Evolutionary conservation across 2,329 filamentous ascomycete genomes (phyloP), one percentile per base, ranked within the genome.

Genomic region (Sclerotinia spermophila): DNA sequence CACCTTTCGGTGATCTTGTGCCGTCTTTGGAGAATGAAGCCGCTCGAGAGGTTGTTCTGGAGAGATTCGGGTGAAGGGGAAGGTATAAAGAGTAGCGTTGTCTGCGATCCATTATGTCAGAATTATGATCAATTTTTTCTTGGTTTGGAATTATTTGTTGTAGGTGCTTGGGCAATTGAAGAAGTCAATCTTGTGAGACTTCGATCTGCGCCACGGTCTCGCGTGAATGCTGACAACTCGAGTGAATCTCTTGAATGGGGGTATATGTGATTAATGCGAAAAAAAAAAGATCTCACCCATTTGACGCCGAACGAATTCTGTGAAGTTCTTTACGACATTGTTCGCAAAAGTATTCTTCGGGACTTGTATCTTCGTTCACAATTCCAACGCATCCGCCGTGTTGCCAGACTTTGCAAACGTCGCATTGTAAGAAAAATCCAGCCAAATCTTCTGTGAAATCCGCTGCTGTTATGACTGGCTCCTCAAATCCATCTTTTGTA

Each of bases 301-400:
- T 96, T 76, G 86, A 85, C 75, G 93, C 92, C 69, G 86, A 89
- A 77, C 89, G 90, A 74, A 97, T 90, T 79, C 90, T 93, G 84
- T 99, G 96, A 67, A 97, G 86, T 79, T 97, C 94, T 79, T 94
- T 94, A 75, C 92, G 90, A 82, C 96, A 99, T 81, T 93, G 88
- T 82, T 99, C 96, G 82, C 96, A 99, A 79, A 96, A 99, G 83
- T 99, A 99, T 81, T 98, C 94, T 69, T 98, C 95, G 15, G 96
- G 96, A 75, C 93, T 95, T 80, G 92, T 90, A 76, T 92, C 91
- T 81, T 97, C 95, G 76, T 96, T 96, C 83, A 97, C 94, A 78
- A 99, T 97, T 72, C 96, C 95, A 72, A 99, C 95, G 79, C 96
- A 99, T 72, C 94, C 95, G 77, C 96, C 96, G 80, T 99, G 96